phyloP scores from a whole-genome alignment of 202 grass and related monocot species.

The Panicum virgatum region DNA sequence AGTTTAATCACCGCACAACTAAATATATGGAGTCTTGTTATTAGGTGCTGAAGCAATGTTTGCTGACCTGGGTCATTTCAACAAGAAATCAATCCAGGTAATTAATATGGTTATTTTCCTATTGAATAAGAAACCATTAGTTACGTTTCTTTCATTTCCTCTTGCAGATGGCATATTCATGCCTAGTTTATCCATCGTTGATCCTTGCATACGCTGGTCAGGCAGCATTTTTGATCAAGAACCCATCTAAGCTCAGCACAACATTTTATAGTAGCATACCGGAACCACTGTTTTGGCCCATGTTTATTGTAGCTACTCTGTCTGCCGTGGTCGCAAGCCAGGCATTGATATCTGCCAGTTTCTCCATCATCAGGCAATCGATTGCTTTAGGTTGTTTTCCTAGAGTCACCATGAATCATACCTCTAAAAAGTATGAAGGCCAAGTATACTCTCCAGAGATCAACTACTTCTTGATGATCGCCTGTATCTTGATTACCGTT shows the following conservation, averaged over 20 bases:
- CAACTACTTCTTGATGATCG: constrained; percentile 76
- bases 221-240: constrained; percentile 73
- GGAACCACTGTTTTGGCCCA: constrained; percentile 73
- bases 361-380: constrained; percentile 86
- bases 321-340: constrained; percentile 83
- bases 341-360: constrained; percentile 78
- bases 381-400: constrained; percentile 80
- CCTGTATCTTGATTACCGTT: constrained; percentile 66
- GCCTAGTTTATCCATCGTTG: constrained; percentile 70
- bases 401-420: constrained; percentile 81
- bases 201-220: constrained; percentile 76
- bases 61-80: constrained; percentile 89
- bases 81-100: constrained; percentile 70
- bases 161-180: constrained; percentile 59
- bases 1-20: constrained; percentile 2
- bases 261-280: constrained; percentile 78
- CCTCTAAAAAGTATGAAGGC: constrained; percentile 77
- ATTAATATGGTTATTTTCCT: background rate
- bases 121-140: background rate
- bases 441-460: constrained; percentile 81
- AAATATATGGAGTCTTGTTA: background rate
- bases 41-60: constrained; percentile 93
- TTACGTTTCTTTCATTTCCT: background rate
- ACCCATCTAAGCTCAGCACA: constrained; percentile 61
- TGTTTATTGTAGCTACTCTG: constrained; percentile 77